phyloP scores from a whole-genome alignment of 169 alveolate genomes.

The Eimeria sp. region DNA sequence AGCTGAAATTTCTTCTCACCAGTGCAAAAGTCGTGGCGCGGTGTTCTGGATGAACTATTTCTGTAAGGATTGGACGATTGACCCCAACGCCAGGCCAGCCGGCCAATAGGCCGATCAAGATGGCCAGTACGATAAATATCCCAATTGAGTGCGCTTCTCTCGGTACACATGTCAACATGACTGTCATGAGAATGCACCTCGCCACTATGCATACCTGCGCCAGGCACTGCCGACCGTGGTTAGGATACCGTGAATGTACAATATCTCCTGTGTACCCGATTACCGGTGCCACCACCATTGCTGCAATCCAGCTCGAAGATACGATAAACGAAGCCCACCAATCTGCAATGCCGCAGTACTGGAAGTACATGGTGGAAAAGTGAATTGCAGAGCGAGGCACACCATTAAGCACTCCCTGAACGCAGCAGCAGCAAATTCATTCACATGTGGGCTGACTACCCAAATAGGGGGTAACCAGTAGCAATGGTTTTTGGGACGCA shows the following conservation, averaged over 20 bases:
- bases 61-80: constrained; percentile 93
- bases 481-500: not conserved
- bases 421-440: constrained; percentile 19
- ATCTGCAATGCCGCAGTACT: constrained; percentile 92
- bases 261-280: constrained; percentile 92
- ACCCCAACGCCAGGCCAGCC: constrained; percentile 94
- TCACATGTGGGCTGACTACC: not conserved
- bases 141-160: constrained; percentile 82
- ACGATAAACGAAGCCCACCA: constrained; percentile 84
- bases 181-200: constrained; percentile 85
- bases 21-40: constrained; percentile 92
- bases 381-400: constrained; percentile 93
- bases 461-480: not conserved
- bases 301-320: constrained; percentile 90
- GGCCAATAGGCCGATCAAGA: constrained; percentile 90
- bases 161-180: constrained; percentile 85
- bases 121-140: constrained; percentile 84
- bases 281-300: constrained; percentile 93
- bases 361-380: constrained; percentile 92
- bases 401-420: constrained; percentile 91
- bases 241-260: constrained; percentile 86
- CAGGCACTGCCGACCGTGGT: constrained; percentile 91
- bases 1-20: constrained; percentile 66
- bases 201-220: constrained; percentile 86
- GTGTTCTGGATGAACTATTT: constrained; percentile 92